Evolutionary conservation across 306 rosid genomes (phyloP), one percentile per base, ranked within the genome.

Genomic region (Cajanus cajan): DNA sequence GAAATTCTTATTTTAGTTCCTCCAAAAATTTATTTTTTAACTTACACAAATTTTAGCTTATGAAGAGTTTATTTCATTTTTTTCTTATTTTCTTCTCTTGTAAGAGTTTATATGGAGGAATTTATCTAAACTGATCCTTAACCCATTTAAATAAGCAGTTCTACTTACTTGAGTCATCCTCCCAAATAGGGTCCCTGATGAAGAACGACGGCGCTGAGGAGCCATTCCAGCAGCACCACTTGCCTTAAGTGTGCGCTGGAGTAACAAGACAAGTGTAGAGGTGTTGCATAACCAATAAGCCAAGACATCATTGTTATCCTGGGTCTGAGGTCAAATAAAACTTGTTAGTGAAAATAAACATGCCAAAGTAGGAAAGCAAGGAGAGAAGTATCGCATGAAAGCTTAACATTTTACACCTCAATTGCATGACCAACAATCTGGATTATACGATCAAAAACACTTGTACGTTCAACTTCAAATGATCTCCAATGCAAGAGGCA

Each of bases 151-250:
- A 48, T 62, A 81, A 67, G 75, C 31, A 28, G 52, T 81, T 47
- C 61, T 50, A 73, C 36, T 78, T 86, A 88, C 91, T 50, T 88
- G 91, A 74, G 91, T 78, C 89, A 88, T 79, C 81, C 91, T 86
- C 83, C 91, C 91, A 45, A 88, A 88, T 36, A 88, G 79, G 45
- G 88, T 83, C 47, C 86, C 91, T 6, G 89, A 85, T 34, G 85
- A 80, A 39, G 91, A 85, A 61, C 91, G 89, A 50, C 91, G 89
- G 71, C 91, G 91, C 48, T 83, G 91, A 41, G 91, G 91, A 68
- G 91, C 74, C 86, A 88, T 86, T 71, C 91, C 91, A 52, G 91
- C 91, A 22, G 91, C 91, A 78, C 91, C 87, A 76, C 91, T 88
- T 74, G 91, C 91, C 68, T 88, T 88, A 31, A 88, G 86, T 45